Conservation (phyloP, 192 early-diverging fungal genomes). For the Coemansia sp. region DNA sequence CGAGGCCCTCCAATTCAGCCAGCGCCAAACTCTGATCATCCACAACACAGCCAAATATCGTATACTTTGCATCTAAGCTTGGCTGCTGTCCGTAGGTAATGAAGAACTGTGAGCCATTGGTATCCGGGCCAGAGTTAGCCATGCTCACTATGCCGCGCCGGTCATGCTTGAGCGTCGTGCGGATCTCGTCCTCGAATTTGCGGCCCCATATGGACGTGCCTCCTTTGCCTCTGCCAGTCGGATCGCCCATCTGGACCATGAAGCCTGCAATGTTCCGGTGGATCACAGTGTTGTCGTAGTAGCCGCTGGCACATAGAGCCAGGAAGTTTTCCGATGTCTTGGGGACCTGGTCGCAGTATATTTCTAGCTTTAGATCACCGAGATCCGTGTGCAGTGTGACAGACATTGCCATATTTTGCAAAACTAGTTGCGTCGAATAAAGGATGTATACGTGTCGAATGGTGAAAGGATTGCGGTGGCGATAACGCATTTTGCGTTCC, state of each 20-base stretch:
- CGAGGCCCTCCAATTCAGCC: constrained; percentile 82
- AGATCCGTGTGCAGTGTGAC: constrained; percentile 91
- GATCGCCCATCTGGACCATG: constrained; percentile 90
- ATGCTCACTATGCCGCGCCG: constrained; percentile 85
- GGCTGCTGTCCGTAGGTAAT: constrained; percentile 87
- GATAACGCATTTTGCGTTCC: no score
- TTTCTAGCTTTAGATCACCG: constrained; percentile 92
- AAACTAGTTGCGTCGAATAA: no score
- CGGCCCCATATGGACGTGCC: constrained; percentile 84
- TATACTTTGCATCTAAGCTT: constrained; percentile 89
- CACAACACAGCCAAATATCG: constrained; percentile 71
- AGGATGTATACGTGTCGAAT: no score
- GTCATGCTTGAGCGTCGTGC: constrained; percentile 80
- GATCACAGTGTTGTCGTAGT: constrained; percentile 85
- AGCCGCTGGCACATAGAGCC: constrained; percentile 90
- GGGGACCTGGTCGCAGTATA: constrained; percentile 87
- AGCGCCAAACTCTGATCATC: constrained; percentile 81
- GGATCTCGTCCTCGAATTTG: constrained; percentile 81
- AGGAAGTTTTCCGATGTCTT: constrained; percentile 91
- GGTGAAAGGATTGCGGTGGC: no score
- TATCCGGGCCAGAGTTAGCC: constrained; percentile 89
- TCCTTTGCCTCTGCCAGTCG: constrained; percentile 83
- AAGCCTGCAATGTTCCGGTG: constrained; percentile 85
- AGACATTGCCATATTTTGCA: constrained; percentile 49
- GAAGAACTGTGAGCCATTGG: constrained; percentile 90